Conservation (phyloP, 2,329 filamentous ascomycete species). For the Hortaea sp. region DNA sequence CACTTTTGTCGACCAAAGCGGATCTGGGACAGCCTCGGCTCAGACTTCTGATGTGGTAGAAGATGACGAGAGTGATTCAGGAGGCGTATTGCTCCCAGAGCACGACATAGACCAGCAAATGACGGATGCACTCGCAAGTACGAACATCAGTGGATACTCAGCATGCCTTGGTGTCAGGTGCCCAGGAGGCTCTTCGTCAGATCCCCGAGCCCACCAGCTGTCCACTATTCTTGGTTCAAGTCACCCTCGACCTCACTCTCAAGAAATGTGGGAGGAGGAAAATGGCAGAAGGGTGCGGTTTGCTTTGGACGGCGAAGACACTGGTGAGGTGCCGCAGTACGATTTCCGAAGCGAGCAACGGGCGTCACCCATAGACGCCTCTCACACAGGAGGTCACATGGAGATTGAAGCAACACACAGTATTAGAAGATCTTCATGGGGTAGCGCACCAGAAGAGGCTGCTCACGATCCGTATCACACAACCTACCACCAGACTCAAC, state of each 20-base stretch:
- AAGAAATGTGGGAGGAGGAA: constrained; percentile 15
- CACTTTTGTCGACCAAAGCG: no score
- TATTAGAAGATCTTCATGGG: background rate
- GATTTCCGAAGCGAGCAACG: background rate
- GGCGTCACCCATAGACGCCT: background rate
- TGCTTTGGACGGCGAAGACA: constrained; percentile 10
- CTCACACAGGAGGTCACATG: background rate
- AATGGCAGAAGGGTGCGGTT: constrained; percentile 14
- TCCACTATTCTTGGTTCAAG: constrained; percentile 1
- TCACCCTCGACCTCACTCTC: constrained; percentile 10
- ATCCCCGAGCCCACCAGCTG: background rate
- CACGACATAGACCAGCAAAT: background rate
- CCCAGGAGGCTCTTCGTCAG: background rate
- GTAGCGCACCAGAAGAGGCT: background rate
- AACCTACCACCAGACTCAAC: background rate
- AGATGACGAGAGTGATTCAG: constrained; percentile 1
- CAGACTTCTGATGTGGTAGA: background rate
- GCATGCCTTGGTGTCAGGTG: background rate
- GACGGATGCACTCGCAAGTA: background rate
- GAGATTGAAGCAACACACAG: background rate
- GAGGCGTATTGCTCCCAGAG: background rate
- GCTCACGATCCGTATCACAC: background rate
- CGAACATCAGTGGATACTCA: background rate
- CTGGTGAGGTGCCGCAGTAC: constrained; percentile 8
- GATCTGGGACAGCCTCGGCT: background rate